Evolutionary conservation across 352 stramenopile species (phyloP).

Genomic region (Pythium phragmitis): DNA sequence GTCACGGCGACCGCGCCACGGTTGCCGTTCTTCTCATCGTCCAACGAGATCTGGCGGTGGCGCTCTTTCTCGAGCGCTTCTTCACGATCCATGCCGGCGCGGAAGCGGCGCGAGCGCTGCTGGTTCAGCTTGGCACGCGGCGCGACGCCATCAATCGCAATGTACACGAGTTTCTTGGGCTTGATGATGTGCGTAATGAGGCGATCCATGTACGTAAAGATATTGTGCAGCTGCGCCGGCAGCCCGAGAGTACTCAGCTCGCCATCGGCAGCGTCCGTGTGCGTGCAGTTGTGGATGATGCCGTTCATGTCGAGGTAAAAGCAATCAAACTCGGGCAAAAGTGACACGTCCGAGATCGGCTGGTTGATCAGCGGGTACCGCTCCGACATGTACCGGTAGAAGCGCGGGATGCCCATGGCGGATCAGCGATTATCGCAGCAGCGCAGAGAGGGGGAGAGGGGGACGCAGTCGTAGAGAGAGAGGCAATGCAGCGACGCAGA

Average conservation of each 20-base stretch:
- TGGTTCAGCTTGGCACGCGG: conserved; percentile 99
- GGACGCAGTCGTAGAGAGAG: not conserved
- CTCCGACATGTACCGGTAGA: conserved; percentile 93
- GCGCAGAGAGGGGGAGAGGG: too few relatives aligned
- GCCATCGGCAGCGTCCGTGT: conserved; percentile 93
- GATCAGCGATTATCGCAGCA: not conserved
- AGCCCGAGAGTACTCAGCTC: conserved; percentile 91
- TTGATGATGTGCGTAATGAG: conserved; percentile 97
- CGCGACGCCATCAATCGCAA: conserved; percentile 98
- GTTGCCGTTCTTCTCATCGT: conserved; percentile 73
- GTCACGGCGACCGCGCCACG: conserved; percentile 25
- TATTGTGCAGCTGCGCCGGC: conserved; percentile 92
- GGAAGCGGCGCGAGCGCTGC: conserved; percentile 96
- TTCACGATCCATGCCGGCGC: conserved; percentile 79
- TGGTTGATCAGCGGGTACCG: conserved; percentile 99
- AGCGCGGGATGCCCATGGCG: conserved; percentile 91
- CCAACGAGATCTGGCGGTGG: conserved; percentile 65
- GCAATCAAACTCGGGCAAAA: conserved; percentile 98
- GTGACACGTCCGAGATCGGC: conserved; percentile 93
- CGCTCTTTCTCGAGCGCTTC: conserved; percentile 65
- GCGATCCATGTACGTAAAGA: conserved; percentile 92
- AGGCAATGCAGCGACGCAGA: not conserved
- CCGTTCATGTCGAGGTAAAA: conserved; percentile 99
- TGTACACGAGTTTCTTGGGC: conserved; percentile 96
- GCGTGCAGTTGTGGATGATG: conserved; percentile 99